Conservation (phyloP, 345 rosid genomes). For the Lepidium africanum region DNA sequence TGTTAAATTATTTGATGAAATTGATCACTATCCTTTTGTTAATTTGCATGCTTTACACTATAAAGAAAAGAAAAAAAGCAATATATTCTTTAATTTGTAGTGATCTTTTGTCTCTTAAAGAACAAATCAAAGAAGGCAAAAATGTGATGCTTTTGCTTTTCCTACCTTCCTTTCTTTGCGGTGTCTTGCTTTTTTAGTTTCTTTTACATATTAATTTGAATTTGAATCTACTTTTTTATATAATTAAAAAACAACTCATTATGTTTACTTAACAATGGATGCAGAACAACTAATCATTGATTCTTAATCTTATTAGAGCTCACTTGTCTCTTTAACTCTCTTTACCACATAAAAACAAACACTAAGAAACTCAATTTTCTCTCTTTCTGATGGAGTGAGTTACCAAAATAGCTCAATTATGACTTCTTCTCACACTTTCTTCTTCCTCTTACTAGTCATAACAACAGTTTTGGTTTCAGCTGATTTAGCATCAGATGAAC, state of each 20-base stretch:
- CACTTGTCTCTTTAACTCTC: conserved; percentile 15
- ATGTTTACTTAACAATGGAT: conserved; percentile 30
- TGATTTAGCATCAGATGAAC: conserved; percentile 44
- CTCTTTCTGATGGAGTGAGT: conserved; percentile 12
- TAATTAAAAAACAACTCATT: neutral
- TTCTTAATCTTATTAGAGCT: conserved; percentile 6
- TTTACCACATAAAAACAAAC: neutral
- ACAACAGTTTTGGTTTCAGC: conserved; percentile 11
- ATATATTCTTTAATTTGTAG: conserved; percentile 19
- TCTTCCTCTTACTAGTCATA: conserved; percentile 19
- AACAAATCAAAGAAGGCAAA: conserved; percentile 19
- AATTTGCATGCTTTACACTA: conserved; percentile 20
- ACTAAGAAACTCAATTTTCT: neutral
- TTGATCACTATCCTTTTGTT: conserved; percentile 7
- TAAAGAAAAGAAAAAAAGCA: conserved; percentile 22
- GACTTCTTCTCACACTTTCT: conserved; percentile 14
- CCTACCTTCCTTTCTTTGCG: conserved; percentile 20
- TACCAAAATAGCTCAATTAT: conserved; percentile 10
- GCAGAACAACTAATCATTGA: conserved; percentile 27
- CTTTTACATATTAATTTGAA: conserved; percentile 12
- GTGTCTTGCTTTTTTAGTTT: conserved; percentile 18
- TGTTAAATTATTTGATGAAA: neutral
- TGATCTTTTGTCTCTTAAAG: conserved; percentile 28
- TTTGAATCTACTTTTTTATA: conserved; percentile 10
- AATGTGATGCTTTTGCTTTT: conserved; percentile 29